Evolutionary conservation across 495 filamentous ascomycete genomes (phyloP).

Genomic region (Oleoguttula mirabilis): DNA sequence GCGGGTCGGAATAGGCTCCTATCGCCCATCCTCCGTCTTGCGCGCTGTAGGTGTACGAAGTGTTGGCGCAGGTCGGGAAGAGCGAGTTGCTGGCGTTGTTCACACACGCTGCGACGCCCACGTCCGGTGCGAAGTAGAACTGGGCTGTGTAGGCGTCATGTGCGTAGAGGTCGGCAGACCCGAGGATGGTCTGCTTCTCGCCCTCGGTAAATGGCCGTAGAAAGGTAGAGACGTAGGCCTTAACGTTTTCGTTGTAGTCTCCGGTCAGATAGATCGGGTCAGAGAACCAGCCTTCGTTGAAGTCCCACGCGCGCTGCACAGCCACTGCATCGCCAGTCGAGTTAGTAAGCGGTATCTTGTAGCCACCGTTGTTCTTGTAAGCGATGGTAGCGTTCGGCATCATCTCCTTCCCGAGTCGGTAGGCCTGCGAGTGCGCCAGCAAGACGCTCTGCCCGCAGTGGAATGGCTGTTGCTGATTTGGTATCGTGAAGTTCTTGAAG

Average conservation of each 20-base stretch:
- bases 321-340: constrained; percentile 19
- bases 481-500: constrained; percentile 28
- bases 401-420: constrained; percentile 28
- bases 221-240: constrained; percentile 22
- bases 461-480: constrained; percentile 25
- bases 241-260: constrained; percentile 24
- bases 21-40: constrained; percentile 24
- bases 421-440: constrained; percentile 28
- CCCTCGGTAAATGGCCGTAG: constrained; percentile 21
- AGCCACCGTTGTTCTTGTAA: constrained; percentile 32
- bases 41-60: constrained; percentile 23
- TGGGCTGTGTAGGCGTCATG: constrained; percentile 28
- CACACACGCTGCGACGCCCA: constrained; percentile 22
- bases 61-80: constrained; percentile 24
- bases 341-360: constrained; percentile 27
- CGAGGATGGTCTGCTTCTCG: constrained; percentile 23
- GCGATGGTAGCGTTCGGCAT: constrained; percentile 26
- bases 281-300: constrained; percentile 28
- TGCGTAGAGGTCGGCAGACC: constrained; percentile 25
- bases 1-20: constrained; percentile 23
- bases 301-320: constrained; percentile 26
- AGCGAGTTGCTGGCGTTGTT: constrained; percentile 19
- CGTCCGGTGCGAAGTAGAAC: constrained; percentile 26
- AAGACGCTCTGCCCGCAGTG: constrained; percentile 31
- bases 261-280: constrained; percentile 25